Conservation (phyloP, 2,329 filamentous ascomycete species). For the Venturia nashicola region DNA sequence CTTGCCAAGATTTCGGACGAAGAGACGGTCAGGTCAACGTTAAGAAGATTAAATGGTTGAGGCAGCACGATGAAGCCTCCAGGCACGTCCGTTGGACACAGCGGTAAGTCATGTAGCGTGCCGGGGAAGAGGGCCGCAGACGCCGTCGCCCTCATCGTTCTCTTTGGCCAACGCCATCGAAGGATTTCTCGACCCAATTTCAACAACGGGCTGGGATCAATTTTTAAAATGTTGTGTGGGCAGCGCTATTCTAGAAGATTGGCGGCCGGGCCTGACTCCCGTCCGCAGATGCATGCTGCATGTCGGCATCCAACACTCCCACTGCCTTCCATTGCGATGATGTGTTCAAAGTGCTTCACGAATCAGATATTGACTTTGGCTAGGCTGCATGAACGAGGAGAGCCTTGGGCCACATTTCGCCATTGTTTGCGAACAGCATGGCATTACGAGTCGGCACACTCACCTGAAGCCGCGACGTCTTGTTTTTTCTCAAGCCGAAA, state of each 20-base stretch:
- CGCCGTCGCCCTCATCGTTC: background rate
- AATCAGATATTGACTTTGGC: conserved; percentile 3
- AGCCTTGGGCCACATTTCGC: conserved; percentile 2
- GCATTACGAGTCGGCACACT: background rate
- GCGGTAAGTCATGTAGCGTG: background rate
- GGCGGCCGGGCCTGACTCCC: conserved; percentile 2
- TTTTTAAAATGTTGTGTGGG: conserved; percentile 4
- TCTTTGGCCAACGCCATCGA: background rate
- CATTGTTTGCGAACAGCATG: background rate
- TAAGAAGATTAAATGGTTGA: background rate
- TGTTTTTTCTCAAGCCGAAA: background rate
- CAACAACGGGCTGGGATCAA: conserved; percentile 1
- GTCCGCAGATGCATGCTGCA: conserved; percentile 4
- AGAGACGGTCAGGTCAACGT: conserved; percentile 2
- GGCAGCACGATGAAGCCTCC: background rate
- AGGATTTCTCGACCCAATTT: background rate
- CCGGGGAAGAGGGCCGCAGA: background rate
- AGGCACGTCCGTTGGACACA: background rate
- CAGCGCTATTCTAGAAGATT: background rate
- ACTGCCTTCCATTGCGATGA: background rate
- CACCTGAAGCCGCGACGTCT: background rate
- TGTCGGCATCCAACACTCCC: background rate
- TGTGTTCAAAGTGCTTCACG: conserved; percentile 2
- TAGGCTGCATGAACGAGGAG: conserved; percentile 5
- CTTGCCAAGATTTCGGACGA: conserved; percentile 4